Base-by-base conservation (phyloP, 2,329 filamentous ascomycete species). In the Didymella arachidicola region DNA sequence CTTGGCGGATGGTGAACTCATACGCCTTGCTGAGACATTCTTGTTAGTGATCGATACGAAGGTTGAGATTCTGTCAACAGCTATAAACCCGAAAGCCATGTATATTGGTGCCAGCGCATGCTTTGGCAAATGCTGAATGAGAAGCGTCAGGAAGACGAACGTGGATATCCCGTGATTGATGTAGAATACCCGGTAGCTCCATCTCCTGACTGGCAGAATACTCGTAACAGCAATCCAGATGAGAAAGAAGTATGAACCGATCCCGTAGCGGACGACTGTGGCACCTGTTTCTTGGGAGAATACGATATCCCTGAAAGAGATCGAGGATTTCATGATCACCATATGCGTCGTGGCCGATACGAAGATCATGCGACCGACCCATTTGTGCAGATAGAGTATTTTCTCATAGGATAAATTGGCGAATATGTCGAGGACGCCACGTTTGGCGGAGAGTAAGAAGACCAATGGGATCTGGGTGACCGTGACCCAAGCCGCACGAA, bases 401-500 rank as follows among this genome's bases (percentile, higher is more conserved):
- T 62, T 63, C 34, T 71, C 68, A 51, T 74, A 64, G 4, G 67
- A 70, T 2, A 70, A 10, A 3, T 50, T 53, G 4, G 63, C 60
- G 2, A 74, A 25, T 19, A 68, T 22, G 22, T 68, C 68, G 16
- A 72, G 41, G 0, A 65, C 66, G 6, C 71, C 70, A 27, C 62
- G 57, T 45, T 72, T 73, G 0, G 67, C 66, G 1, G 70, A 66
- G 1, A 74, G 62, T 25, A 74, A 57, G 41, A 68, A 71, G 27
- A 70, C 62, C 0, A 74, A 49, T 0, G 72, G 70, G 3, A 74
- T 57, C 42, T 74, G 72, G 2, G 66, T 64, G 2, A 74, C 32
- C 2, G 70, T 69, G 19, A 72, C 52, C 72, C 72, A 74, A 11
- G 69, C 72, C 4, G 69, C 70, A 22, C 72, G 67, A 36, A 72